phyloP scores from a whole-genome alignment of 2,329 filamentous ascomycete genomes.

The Aspergillus quadricinctus region DNA sequence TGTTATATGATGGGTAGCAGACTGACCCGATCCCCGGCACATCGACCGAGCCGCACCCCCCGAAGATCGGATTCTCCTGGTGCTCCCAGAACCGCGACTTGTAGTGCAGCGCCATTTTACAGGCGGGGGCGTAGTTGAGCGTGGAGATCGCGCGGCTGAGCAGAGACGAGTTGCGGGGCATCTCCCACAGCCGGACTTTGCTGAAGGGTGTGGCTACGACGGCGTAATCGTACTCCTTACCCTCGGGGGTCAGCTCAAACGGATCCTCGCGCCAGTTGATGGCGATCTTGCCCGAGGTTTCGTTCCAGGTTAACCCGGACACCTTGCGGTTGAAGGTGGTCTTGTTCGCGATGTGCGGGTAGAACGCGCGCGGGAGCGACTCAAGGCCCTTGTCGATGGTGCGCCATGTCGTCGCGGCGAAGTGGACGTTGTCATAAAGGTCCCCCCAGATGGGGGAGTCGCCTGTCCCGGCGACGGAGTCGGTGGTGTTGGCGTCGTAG shows the following conservation, averaged over 20 bases:
- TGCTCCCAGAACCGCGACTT: conserved; percentile 60
- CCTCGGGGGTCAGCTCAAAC: conserved; percentile 41
- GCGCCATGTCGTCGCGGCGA: conserved; percentile 55
- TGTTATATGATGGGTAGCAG: conserved; percentile 35
- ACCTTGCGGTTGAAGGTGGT: conserved; percentile 56
- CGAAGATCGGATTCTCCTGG: conserved; percentile 54
- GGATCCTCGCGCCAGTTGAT: conserved; percentile 51
- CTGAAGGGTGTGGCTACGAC: conserved; percentile 63
- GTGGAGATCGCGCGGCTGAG: conserved; percentile 45
- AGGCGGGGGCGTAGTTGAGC: conserved; percentile 49
- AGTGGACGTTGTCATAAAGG: conserved; percentile 57
- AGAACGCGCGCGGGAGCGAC: conserved; percentile 59
- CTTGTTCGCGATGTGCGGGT: conserved; percentile 55
- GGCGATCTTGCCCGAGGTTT: conserved; percentile 49
- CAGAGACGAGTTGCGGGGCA: conserved; percentile 52
- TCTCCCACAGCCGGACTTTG: conserved; percentile 58
- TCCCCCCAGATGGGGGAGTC: conserved; percentile 47
- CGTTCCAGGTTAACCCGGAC: conserved; percentile 53
- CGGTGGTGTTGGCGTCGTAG: conserved; percentile 51
- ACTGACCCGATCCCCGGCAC: conserved; percentile 28
- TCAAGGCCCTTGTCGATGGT: conserved; percentile 61
- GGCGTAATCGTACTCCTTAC: conserved; percentile 60
- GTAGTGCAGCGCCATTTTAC: conserved; percentile 64
- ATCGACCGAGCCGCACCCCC: conserved; percentile 43
- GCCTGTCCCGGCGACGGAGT: conserved; percentile 46